A percentile compares a stretch with the other conserved stretches of the same genome.
These are phyloP conservation scores for Closterium sp. DNA, from an alignment of 139 green algal species.

Conservation along the genomic window DNA sequence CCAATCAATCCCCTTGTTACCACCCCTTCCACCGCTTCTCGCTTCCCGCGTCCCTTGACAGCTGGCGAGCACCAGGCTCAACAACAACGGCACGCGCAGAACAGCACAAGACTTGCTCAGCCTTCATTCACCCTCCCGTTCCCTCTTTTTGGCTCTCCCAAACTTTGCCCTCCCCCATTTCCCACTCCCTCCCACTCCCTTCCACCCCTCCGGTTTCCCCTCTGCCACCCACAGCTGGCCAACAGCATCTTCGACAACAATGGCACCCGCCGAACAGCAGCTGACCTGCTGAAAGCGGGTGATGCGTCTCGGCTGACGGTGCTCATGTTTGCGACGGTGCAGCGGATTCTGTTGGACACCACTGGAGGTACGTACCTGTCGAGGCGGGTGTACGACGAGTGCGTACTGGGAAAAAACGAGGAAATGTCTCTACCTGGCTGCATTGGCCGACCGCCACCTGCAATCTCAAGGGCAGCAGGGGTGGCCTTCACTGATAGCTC, in stretches of 20 bases:
- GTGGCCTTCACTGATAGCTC: constrained; percentile 8
- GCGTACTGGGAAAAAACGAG: no score
- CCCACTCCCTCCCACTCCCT: neutral
- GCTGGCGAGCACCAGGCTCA: neutral
- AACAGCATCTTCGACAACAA: constrained; percentile 35
- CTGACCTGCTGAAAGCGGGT: constrained; percentile 3
- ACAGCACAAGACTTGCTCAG: constrained; percentile 6
- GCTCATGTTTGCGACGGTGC: neutral
- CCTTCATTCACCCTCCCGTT: no score
- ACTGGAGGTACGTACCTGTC: no score
- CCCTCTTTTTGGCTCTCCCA: no score
- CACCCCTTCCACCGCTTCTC: neutral
- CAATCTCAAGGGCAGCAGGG: neutral
- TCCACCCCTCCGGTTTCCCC: neutral
- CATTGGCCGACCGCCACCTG: no score
- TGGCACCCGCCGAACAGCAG: constrained; percentile 4
- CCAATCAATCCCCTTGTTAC: no score
- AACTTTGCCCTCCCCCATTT: no score
- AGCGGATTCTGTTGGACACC: constrained; percentile 5
- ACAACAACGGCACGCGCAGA: neutral
- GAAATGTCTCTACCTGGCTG: no score
- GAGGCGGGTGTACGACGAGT: no score
- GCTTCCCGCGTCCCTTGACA: neutral
- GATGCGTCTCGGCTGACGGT: neutral
- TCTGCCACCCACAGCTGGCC: neutral